Base-by-base conservation (phyloP, 2,329 filamentous ascomycete species). In the Dactylella cylindrospora region DNA sequence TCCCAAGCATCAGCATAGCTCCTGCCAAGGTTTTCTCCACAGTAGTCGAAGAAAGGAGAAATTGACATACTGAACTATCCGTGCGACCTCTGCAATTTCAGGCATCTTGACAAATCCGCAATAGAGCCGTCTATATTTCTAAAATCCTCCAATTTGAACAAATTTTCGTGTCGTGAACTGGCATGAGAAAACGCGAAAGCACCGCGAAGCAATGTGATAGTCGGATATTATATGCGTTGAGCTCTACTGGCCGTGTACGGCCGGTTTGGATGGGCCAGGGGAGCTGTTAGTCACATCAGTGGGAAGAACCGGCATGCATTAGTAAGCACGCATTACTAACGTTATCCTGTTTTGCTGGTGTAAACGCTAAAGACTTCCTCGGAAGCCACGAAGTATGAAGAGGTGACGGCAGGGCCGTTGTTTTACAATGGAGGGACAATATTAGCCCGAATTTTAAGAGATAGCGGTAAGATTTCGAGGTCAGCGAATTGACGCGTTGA, bases 1-100 rank as follows among this genome's bases (percentile, higher is more conserved):
- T n/a, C n/a, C n/a, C n/a, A n/a, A 94, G 88, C 66, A 91, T 82
- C 35, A 90, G 86, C 15, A 89, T 86, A 67, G 96, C 86, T 84
- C 60, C 19, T 13, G 3, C 3, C 9, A 13, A 8, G 12, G 20
- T 28, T 19, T 12, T 22, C 52, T 33, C 51, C 23, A 19, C 5
- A 26, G 3, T 23, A 7, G 61, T 65, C 66, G 20, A 65, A 28
- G 47, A 43, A 39, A 22, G 19, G 9, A 35, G 44, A 20, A 9
- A 43, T 29, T 1, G 41, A 43, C 59, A 9, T 64, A 64, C 59
- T 64, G 51, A 4, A 68, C 67, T 10, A 69, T 52, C 8, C 68
- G 66, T 6, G 68, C 54, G 22, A 70, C 78, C 75, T 84, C 81
- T 33, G 80, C 80, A 47, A 84, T 83, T 68, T 84, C 81, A 55